Evolutionary conservation across 306 rosid species (phyloP).

Genomic region (Erythrophleum fordii): DNA sequence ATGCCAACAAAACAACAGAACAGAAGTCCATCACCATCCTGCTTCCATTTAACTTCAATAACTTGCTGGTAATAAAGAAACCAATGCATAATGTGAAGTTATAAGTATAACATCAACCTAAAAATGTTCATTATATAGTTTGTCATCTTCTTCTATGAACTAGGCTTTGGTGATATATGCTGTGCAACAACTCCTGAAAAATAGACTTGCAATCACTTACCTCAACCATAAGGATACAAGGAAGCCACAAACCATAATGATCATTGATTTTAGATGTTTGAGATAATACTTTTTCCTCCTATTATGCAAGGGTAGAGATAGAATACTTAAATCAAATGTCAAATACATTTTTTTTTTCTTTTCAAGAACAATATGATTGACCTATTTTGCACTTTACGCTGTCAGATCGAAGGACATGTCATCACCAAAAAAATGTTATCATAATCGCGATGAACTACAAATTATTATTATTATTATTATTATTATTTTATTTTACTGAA

Average conservation of each 20-base stretch:
- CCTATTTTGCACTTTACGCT: not conserved
- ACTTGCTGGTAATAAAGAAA: not conserved
- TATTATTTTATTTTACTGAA: not conserved
- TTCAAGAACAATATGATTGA: too few species aligned
- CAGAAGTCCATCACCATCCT: not conserved
- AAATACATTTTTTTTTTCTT: too few species aligned
- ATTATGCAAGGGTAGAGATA: not conserved
- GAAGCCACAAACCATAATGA: not conserved
- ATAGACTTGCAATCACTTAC: not conserved
- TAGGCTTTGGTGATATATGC: not conserved
- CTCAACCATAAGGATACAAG: not conserved
- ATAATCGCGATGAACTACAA: not conserved
- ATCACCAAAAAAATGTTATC: not conserved
- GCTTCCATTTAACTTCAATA: not conserved
- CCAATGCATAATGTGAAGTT: not conserved
- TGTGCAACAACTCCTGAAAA: too few species aligned
- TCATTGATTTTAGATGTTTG: not conserved
- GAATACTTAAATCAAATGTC: not conserved
- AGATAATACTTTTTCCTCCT: not conserved
- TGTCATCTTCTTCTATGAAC: not conserved
- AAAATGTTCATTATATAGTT: not conserved
- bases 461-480: not conserved
- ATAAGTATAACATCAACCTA: not conserved
- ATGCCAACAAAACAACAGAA: conserved; percentile 1
- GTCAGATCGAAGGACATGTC: not conserved